These are phyloP conservation scores for Sordariomycetes sp. DNA, from an alignment of 2,329 filamentous ascomycete genomes.

Conservation along the genomic window DNA sequence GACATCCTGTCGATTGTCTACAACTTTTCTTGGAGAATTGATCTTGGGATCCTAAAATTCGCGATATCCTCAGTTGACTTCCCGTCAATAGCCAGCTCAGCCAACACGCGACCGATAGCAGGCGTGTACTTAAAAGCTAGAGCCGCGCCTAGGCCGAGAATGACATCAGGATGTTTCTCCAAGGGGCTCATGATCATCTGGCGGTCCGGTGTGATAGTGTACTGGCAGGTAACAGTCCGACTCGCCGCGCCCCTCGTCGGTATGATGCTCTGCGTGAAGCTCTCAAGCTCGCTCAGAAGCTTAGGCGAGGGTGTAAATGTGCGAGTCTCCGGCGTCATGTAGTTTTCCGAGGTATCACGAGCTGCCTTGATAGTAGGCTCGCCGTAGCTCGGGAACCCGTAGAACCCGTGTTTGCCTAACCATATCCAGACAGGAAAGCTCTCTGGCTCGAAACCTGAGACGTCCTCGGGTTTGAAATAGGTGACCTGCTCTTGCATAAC, in stretches of 20 bases:
- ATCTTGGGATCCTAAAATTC: slow-evolving; percentile 7
- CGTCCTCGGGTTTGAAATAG: slow-evolving; percentile 7
- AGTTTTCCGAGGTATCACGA: slow-evolving; percentile 6
- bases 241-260: slow-evolving; percentile 1
- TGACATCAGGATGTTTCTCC: slow-evolving; percentile 7
- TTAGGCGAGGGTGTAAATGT: slow-evolving; percentile 7
- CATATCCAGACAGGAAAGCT: slow-evolving; percentile 8
- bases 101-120: slow-evolving; percentile 13
- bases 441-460: slow-evolving; percentile 1
- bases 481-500: slow-evolving; percentile 12
- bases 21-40: too few species aligned
- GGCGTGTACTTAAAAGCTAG: slow-evolving; percentile 16
- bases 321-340: slow-evolving; percentile 6
- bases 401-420: slow-evolving; percentile 3
- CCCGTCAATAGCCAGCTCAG: slow-evolving; percentile 15
- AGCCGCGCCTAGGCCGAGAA: slow-evolving; percentile 10
- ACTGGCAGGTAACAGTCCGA: slow-evolving; percentile 16
- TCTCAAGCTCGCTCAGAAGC: background rate
- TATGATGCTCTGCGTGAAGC: background rate
- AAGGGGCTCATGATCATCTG: slow-evolving; percentile 13
- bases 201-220: slow-evolving; percentile 12
- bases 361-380: slow-evolving; percentile 8
- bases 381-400: slow-evolving; percentile 8
- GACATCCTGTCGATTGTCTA: too few species aligned
- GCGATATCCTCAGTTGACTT: slow-evolving; percentile 9